These are phyloP conservation scores for Hypomontagnella monticulosa DNA, from an alignment of 495 filamentous ascomycete genomes.

Conservation along the genomic window DNA sequence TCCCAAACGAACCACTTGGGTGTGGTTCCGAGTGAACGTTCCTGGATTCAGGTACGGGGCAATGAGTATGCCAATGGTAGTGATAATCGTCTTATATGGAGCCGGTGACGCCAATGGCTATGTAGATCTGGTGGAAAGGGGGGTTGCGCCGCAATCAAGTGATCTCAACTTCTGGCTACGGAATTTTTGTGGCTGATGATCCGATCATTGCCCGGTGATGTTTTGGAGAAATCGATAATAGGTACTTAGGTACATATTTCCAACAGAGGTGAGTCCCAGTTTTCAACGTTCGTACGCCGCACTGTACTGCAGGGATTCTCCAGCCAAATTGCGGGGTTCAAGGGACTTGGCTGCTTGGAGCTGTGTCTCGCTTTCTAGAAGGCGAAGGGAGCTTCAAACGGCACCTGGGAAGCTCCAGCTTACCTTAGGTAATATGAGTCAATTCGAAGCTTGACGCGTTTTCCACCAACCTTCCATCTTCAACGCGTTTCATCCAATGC, in stretches of 20 bases:
- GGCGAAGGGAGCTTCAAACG: neutral
- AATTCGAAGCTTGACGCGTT: constrained; percentile 30
- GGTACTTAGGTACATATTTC: constrained; percentile 1
- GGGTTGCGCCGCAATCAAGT: constrained; percentile 18
- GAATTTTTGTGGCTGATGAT: constrained; percentile 32
- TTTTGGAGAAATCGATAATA: constrained; percentile 21
- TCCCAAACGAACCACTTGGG: constrained; percentile 11
- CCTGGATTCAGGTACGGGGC: constrained; percentile 19
- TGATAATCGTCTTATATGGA: constrained; percentile 32
- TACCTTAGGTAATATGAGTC: neutral
- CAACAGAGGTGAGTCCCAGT: no score
- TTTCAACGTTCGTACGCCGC: no score
- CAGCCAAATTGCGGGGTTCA: constrained; percentile 19
- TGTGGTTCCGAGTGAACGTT: constrained; percentile 16
- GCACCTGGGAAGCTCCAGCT: constrained; percentile 1
- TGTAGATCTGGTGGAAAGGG: constrained; percentile 33
- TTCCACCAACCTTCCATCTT: constrained; percentile 12
- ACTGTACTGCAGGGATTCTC: constrained; percentile 23
- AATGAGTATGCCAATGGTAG: constrained; percentile 25
- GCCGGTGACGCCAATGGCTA: constrained; percentile 34
- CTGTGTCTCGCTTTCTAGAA: no score
- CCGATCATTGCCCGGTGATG: no score
- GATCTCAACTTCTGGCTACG: constrained; percentile 22
- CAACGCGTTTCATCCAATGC: constrained; percentile 5
- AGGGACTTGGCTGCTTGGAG: neutral